Base-by-base conservation (phyloP, 2,329 filamentous ascomycete genomes). In the Ophiognomonia clavigignenti-juglandacearum region DNA sequence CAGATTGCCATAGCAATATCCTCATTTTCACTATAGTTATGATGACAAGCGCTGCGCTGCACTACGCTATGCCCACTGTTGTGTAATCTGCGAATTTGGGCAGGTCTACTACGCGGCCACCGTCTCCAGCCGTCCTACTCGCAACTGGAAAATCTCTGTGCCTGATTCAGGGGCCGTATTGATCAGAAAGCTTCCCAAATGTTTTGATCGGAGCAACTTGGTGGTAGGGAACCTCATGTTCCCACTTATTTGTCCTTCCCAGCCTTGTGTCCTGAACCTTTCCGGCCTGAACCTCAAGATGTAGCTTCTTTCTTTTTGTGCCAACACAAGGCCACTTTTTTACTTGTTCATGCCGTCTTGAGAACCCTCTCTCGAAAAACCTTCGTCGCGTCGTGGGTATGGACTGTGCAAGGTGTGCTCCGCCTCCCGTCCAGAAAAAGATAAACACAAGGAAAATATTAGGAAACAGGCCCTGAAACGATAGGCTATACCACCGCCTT, bases 221-320 rank as follows among this genome's bases (percentile, higher is more conserved):
- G n/a, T n/a, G n/a, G n/a, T n/a, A n/a, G n/a, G 34, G 29, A 16
- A 22, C 10, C 10, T 5, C 36, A n/a, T 26, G 35, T 24, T 41
- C 18, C 69, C 68, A 52, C 18, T 44, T 37, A 37, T 31, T 40
- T 44, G 34, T 39, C 44, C 27, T 7, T 56, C 32, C 3, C 63
- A 59, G 27, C 39, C 36, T 26, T 19, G 19, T 31, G 18, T 34
- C 19, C 31, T 47, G 24, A 35, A 37, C 44, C 44, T 31, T 37
- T 39, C 36, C 45, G 44, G 31, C 45, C 44, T 22, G 9, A 27
- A 31, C 6, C 16, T 36, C 38, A 38, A 35, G 37, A 38, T 39
- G 29, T 18, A 36, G 23, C 20, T 39, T 20, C 38, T 45, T 47
- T 44, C 48, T 45, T 50, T 50, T 50, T 50, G 35, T 31, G 26